Evolutionary conservation across 345 rosid genomes (phyloP), one percentile per base, ranked within the genome.

Genomic region (Heritiera fomes): DNA sequence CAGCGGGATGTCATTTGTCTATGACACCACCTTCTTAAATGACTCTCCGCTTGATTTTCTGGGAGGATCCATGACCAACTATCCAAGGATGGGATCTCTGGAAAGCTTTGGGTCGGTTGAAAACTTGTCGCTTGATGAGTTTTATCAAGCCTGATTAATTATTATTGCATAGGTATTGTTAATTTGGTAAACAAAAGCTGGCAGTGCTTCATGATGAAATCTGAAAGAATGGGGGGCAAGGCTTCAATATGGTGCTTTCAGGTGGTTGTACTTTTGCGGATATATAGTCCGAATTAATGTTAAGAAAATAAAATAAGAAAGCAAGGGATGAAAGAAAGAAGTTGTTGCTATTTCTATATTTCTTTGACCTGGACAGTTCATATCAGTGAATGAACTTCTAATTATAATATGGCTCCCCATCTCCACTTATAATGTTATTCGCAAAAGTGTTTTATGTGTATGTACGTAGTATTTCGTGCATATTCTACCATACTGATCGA

Each of bases 11-110:
- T 90, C 99, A 1, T 96, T 90, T 38, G 82, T 96, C 76, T 96
- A 96, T 38, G 99, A 96, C 86, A 91, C 97, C 7, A 87, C 92
- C 78, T 82, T 92, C 85, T 86, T 97, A 6, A 82, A 91, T 38
- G 95, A 91, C 82, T 88, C 89, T 5, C 95, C 98, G 0, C 92
- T 94, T 13, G 99, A 96, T 86, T 94, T 89, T 79, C 83, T 91
- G 80, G 94, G 97, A 5, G 98, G 95, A 75, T 86, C 90, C 11
- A 43, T 88, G 86, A 89, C 91, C 50, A 83, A 81, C 81, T 89
- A 88, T 75, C 85, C 93, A 5, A 84, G 86, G 79, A 81, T 85
- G 2, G 87, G 91, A 53, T 83, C 88, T 49, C 80, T 88, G 7
- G 97, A 90, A 58, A 89, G 77, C 84, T 91, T 96, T 9, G 97